Evolutionary conservation across 192 early-diverging fungal genomes (phyloP).

Genomic region (Mortierella alpina): DNA sequence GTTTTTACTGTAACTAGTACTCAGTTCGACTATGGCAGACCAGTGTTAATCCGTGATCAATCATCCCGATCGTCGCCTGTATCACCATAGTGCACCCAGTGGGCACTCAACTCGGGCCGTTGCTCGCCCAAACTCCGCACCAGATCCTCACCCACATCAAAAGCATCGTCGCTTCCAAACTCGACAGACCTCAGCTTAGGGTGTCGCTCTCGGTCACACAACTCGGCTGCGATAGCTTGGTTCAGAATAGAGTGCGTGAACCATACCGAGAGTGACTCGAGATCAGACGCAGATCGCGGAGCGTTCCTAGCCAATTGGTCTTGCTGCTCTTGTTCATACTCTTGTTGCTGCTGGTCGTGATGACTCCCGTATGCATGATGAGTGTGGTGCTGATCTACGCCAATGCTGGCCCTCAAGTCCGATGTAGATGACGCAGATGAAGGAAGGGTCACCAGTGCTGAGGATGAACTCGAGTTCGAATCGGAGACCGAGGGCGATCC

Average conservation of each 20-base stretch:
- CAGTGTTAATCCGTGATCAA: background rate
- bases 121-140: background rate
- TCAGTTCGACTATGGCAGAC: background rate
- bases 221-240: slow-evolving; percentile 20
- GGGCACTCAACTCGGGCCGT: slow-evolving; percentile 23
- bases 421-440: slow-evolving; percentile 3
- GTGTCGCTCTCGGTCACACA: slow-evolving; percentile 16
- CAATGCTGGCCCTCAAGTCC: background rate
- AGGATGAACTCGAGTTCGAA: slow-evolving; percentile 12
- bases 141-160: slow-evolving; percentile 26
- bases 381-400: too few relatives aligned
- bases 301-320: background rate
- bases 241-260: slow-evolving; percentile 45
- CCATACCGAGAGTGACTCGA: slow-evolving; percentile 35
- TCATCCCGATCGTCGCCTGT: slow-evolving; percentile 38
- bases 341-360: background rate
- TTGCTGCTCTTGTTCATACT: background rate
- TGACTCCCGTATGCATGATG: background rate
- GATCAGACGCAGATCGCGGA: slow-evolving; percentile 4
- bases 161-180: slow-evolving; percentile 47
- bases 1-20: background rate
- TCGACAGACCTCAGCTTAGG: slow-evolving; percentile 27
- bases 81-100: slow-evolving; percentile 35
- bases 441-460: background rate
- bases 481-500: slow-evolving; percentile 9